Base-by-base conservation (phyloP, 371 early-diverging fungal species). In the Blakeslea trispora region DNA sequence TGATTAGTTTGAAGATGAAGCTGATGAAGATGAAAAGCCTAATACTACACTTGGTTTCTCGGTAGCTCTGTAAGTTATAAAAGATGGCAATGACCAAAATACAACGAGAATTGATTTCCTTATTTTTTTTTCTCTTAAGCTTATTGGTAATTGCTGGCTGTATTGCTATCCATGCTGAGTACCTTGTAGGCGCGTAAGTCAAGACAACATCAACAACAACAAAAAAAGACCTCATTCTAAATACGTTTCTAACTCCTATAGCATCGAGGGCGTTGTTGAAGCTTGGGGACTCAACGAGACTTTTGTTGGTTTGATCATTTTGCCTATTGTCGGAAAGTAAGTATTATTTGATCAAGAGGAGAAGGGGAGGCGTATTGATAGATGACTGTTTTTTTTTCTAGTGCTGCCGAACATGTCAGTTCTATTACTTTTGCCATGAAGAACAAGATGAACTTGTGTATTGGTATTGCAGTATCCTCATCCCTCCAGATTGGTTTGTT, bases 401-500 rank as follows among this genome's bases (percentile, higher is more conserved):
- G 72, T 50, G 74, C 74, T 52, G 77, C 77, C 39, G 77, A 77
- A 49, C 93, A 95, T 66, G 85, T 88, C 35, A 88, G 88, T 5
- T 91, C 93, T 0, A 85, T 93, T n/a, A 85, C 87, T 0, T 84
- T 88, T 28, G 92, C 96, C 0, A 79, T 90, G 63, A 84, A 89
- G 60, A 83, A 95, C 81, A 93, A 94, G 74, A 93, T 95, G 92
- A 92, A 95, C 52, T 68, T 92, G 45, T 82, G 89, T 11, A 81
- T 96, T 44, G 88, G 90, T 39, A 88, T 95, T 49, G 93, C 96
- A 7, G 66, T 95, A 13, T 94, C 94, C 0, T 91, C 92, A 4
- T 88, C 88, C 34, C 85, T 93, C 71, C 95, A 96, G 69, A 92
- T 96, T 50, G 90, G 93, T 5, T 76, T 96, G 34, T 81, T 94